Evolutionary conservation across 2,329 filamentous ascomycete species (phyloP), one percentile per base, ranked within the genome.

Genomic region (Sporothrix pallida): DNA sequence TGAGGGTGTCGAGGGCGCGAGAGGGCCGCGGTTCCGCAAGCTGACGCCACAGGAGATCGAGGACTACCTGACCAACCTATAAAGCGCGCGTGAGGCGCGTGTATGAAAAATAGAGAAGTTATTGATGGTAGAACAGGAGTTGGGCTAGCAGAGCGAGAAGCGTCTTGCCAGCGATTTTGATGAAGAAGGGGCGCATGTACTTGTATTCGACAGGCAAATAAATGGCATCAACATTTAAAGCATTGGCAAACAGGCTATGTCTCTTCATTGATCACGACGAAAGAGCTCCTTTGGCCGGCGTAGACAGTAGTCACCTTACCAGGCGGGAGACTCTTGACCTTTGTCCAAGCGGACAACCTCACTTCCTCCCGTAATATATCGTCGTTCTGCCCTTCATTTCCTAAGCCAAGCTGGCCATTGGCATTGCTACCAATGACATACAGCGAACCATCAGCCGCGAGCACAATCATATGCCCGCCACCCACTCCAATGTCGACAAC

Each of bases 31-130:
- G 76, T 97, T 97, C 89, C 89, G 94, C 84, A 97, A 97, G 88
- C 86, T 99, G 83, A 97, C 90, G 80, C 94, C 97, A 80, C 94
- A 97, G 85, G 96, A 99, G 86, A 98, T 99, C 81, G 96, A 99
- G 87, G 96, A 99, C 84, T 99, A 99, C 86, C 86, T 99, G 83
- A 98, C 96, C 83, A 98, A 97, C 89, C 90, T 99, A 89, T 98
- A 88, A 90, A 81, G 8, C 73, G 74, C 70, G 71, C 76, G 58
- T 31, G 52, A 13, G 52, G 68, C 10, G 68, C 48, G 20, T 46
- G 13, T 26, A 42, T 15, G n/a, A 50, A 68, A 48, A 48, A 0
- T 26, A 67, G 62, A 67, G 12, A 48, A 67, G 20, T 23, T 50
- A 37, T 31, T 54, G 13, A 50, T 70, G 67, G 17, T 37, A 20